Percentiles rank a stretch among this genome's conserved stretches.
Evolutionary conservation across 352 stramenopile genomes (phyloP).

Genomic region (Elongisporangium anandrum): DNA sequence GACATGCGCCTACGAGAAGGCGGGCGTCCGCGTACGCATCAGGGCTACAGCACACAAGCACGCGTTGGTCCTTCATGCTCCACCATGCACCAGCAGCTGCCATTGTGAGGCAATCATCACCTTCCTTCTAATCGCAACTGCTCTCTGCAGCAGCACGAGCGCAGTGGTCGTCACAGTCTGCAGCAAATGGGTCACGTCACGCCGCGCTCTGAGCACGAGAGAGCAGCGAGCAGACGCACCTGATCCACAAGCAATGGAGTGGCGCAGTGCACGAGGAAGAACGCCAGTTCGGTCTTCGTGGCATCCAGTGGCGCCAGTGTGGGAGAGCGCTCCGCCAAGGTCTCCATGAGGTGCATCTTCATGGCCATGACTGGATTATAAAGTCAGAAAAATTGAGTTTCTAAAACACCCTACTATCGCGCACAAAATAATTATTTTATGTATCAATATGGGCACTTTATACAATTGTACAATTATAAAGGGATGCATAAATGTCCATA

Average conservation of each 20-base stretch:
- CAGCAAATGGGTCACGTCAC: neutral
- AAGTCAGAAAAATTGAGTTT: neutral
- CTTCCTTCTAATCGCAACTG: slow-evolving; percentile 17
- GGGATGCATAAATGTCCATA: neutral
- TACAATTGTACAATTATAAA: neutral
- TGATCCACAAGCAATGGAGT: neutral
- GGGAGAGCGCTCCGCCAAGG: neutral
- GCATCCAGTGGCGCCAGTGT: neutral
- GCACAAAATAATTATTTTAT: neutral
- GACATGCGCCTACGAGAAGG: slow-evolving; percentile 8
- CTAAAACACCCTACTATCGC: neutral
- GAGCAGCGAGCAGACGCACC: neutral
- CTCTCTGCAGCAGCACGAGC: slow-evolving; percentile 11
- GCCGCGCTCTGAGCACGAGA: neutral
- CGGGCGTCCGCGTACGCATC: slow-evolving; percentile 1
- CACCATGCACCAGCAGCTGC: neutral
- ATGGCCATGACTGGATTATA: neutral
- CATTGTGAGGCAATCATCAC: neutral
- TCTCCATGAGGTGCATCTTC: neutral
- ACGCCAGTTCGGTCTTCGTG: neutral
- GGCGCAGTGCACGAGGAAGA: neutral
- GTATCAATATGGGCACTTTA: neutral
- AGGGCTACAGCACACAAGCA: neutral
- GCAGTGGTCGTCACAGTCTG: slow-evolving; percentile 13
- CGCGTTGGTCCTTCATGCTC: neutral